Evolutionary conservation across 352 stramenopile species (phyloP), one percentile per base, ranked within the genome.

Genomic region (Pythium monospermum): DNA sequence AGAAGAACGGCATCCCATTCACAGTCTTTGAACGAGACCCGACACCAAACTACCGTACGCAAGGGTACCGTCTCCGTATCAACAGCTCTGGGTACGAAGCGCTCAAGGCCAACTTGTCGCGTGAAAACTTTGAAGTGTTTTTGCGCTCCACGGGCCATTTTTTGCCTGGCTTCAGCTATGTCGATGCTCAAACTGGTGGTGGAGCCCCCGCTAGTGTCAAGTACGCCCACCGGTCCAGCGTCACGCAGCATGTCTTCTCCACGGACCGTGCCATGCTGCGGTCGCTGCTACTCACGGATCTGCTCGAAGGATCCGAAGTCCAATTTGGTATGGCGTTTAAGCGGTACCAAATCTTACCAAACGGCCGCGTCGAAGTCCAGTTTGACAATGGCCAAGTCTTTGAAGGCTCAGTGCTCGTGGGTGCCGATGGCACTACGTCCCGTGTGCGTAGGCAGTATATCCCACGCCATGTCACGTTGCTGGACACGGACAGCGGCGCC

Each of bases 11-110:
- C 28, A 80, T 87, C 51, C 69, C 66, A 2, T 84, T 87, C 59
- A 87, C 75, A 1, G 64, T 86, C 27, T 86, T 84, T 37, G 75
- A 86, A 33, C 63, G 75, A 19, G 76, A 87, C 25, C 70, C 72
- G 19, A 68, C 73, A 6, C 64, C 71, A 6, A 80, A 80, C 51
- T 79, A 76, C 37, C 66, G 65, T 2, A 70, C 70, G 10, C 75
- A 87, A 18, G 73, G 73, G 13, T 80, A 80, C 52, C 71, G 69
- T 8, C 55, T 78, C 32, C 71, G 61, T 16, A 83, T 85, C 57
- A 76, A 84, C 57, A 74, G 43, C 19, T 50, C 58, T 3, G 73
- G 73, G 4, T 85, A 81, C 44, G 68, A 84, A 47, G 70, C 73
- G 22, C 57, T 84, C 21, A 71, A 84, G 40, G 61, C 53, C 1